Base-by-base conservation (phyloP, 371 early-diverging fungal species). In the Mucor saturninus region DNA sequence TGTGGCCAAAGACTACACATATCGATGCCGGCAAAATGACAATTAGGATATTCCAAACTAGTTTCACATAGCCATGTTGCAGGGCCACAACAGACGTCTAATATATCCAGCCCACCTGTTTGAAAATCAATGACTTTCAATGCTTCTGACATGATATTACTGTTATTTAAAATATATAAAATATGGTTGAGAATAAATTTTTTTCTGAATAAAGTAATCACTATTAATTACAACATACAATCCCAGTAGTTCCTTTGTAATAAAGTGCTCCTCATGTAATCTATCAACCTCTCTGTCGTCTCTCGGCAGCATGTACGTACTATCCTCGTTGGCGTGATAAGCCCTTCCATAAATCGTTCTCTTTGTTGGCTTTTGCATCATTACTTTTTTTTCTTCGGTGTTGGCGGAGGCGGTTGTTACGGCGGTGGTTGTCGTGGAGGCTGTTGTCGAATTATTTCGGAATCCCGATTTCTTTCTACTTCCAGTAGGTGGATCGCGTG, bases 51-150 rank as follows among this genome's bases (percentile, higher is more conserved):
- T 54, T 78, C 75, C 6, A 75, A 49, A 37, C 75, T 73, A n/a
- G 73, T 69, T 61, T 78, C 75, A 37, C 75, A 72, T 50, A 78
- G 54, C 79, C 79, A 78, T 42, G 79, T 78, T 9, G 73, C 79
- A 48, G 79, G 75, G 2, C 79, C 79, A 67, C 79, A 78, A 32
- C 79, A 73, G 14, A 75, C 54, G 59, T 78, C 79, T 13, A 78
- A 54, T 14, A 78, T 56, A 15, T 62, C 38, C 28, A 75, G 29
- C 31, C 62, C 66, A 28, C 49, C 59, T 4, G 54, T 49, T 54
- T 78, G 64, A 52, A 78, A 78, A 54, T 75, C 68, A 5, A 73
- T 38, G 15, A 37, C 9, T 21, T 68, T 67, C 30, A 73, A 55
- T 29, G 73, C 74, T 52, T 69, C 74, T 21, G 48, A 46, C 72